A percentile compares a stretch with the other conserved stretches of the same genome.
These are phyloP conservation scores for Eragrostis nindensis DNA, from an alignment of 176 grass and related monocot genomes.

Conservation along the genomic window DNA sequence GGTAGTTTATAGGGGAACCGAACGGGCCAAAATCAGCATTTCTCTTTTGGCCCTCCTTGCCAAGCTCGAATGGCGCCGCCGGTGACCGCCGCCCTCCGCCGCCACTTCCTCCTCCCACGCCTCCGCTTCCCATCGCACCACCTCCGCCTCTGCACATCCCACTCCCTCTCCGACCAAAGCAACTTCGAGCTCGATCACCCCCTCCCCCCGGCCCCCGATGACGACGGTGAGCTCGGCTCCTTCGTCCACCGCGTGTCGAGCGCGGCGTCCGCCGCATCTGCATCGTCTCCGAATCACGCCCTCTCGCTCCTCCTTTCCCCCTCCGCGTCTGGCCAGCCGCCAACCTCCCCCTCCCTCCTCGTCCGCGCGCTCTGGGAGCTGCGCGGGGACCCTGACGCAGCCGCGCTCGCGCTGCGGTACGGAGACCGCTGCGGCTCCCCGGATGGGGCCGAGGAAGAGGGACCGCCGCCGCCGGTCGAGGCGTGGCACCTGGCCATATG, in stretches of 20 bases:
- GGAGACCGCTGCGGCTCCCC: conserved; percentile 48
- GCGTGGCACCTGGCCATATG: conserved; percentile 78
- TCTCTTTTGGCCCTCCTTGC: neutral
- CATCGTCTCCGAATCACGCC: conserved; percentile 57
- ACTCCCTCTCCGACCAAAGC: conserved; percentile 48
- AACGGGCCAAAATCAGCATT: neutral
- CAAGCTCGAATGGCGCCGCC: conserved; percentile 40
- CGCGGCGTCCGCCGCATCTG: conserved; percentile 58
- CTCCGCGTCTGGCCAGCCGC: conserved; percentile 6
- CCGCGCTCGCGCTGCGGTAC: conserved; percentile 58
- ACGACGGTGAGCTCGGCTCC: conserved; percentile 54
- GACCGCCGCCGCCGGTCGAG: conserved; percentile 17
- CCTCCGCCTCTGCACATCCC: conserved; percentile 1
- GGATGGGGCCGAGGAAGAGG: conserved; percentile 7
- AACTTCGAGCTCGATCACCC: conserved; percentile 63
- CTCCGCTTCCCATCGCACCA: neutral
- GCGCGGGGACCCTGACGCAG: conserved; percentile 60
- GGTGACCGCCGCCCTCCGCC: conserved; percentile 13
- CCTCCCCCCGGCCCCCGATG: neutral
- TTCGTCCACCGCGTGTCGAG: conserved; percentile 65
- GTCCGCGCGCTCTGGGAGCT: conserved; percentile 77
- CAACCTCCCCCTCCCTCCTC: conserved; percentile 41
- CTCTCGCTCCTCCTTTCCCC: conserved; percentile 51
- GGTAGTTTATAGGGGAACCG: no score
- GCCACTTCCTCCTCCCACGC: conserved; percentile 1